phyloP scores from a whole-genome alignment of 441 rosid species.

The Bruguiera hainesii region DNA sequence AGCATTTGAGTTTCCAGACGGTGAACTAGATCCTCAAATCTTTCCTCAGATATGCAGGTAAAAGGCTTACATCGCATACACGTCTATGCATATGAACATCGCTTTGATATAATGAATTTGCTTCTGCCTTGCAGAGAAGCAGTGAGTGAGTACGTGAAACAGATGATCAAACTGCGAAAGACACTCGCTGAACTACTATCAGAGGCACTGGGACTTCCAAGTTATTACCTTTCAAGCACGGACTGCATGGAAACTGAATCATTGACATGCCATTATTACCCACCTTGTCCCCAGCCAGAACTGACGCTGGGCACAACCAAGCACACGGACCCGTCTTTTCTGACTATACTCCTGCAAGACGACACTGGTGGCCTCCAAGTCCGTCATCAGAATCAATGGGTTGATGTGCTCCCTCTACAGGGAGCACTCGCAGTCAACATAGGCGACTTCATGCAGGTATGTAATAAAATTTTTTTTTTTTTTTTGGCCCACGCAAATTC shows the following conservation, averaged over 20 bases:
- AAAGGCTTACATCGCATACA: not conserved
- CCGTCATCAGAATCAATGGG: slow-evolving; percentile 40
- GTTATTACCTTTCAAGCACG: slow-evolving; percentile 30
- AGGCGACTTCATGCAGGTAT: slow-evolving; percentile 61
- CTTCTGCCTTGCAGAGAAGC: slow-evolving; percentile 28
- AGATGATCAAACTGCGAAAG: slow-evolving; percentile 28
- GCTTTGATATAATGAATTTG: not conserved
- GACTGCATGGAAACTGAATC: slow-evolving; percentile 53
- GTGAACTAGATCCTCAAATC: slow-evolving; percentile 31
- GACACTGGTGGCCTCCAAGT: slow-evolving; percentile 50
- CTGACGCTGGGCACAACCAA: slow-evolving; percentile 43
- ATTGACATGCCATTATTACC: slow-evolving; percentile 49
- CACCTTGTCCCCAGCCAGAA: slow-evolving; percentile 54
- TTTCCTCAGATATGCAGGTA: slow-evolving; percentile 50
- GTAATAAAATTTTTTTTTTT: not conserved
- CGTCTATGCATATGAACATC: too few relatives aligned
- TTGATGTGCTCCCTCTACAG: slow-evolving; percentile 35
- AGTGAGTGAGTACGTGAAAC: slow-evolving; percentile 38
- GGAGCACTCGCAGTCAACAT: slow-evolving; percentile 48
- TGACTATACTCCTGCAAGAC: slow-evolving; percentile 54
- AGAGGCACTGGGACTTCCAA: slow-evolving; percentile 44
- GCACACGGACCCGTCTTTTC: slow-evolving; percentile 49
- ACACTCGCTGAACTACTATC: slow-evolving; percentile 36
- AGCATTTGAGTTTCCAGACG: slow-evolving; percentile 41
- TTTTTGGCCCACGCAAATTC: too few relatives aligned